Percentiles rank a stretch among this genome's conserved stretches.
These are phyloP conservation scores for Aspergillus transmontanensis DNA, from an alignment of 2,329 filamentous ascomycete species.

Conservation along the genomic window DNA sequence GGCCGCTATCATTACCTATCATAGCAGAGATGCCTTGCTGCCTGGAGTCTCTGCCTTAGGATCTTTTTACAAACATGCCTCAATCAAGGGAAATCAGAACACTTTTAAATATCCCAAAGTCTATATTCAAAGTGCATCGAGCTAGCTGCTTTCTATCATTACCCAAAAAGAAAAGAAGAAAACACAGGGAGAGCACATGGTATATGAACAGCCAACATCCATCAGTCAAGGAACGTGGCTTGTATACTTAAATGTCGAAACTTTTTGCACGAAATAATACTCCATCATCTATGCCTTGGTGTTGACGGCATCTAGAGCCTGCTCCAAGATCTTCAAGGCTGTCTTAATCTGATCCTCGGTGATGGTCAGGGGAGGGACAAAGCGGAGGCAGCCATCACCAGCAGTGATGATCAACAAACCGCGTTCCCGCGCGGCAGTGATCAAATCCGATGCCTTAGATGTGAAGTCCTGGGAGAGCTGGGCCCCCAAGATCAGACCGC, in stretches of 20 bases:
- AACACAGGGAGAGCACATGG: background rate
- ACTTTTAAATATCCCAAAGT: background rate
- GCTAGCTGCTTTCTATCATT: background rate
- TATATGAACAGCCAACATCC: constrained; percentile 2
- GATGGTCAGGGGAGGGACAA: constrained; percentile 85
- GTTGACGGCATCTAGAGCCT: constrained; percentile 63
- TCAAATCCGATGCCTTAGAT: constrained; percentile 57
- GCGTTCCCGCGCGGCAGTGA: constrained; percentile 83
- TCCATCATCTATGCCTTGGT: constrained; percentile 30
- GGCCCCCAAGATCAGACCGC: constrained; percentile 81
- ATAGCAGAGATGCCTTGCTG: background rate
- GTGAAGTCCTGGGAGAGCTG: constrained; percentile 74
- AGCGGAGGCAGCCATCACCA: constrained; percentile 86
- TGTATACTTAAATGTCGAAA: background rate
- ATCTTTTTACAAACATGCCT: background rate
- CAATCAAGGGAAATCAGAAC: background rate
- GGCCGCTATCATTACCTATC: background rate
- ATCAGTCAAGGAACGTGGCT: background rate
- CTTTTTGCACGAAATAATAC: background rate
- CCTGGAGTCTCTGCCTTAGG: background rate
- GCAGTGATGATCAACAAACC: constrained; percentile 90
- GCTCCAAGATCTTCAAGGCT: constrained; percentile 74
- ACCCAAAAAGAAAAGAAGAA: background rate
- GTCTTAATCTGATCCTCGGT: constrained; percentile 77
- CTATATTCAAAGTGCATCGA: background rate